Conservation (phyloP, 805 yeast genomes). For the Barnettozyma siamensis region DNA sequence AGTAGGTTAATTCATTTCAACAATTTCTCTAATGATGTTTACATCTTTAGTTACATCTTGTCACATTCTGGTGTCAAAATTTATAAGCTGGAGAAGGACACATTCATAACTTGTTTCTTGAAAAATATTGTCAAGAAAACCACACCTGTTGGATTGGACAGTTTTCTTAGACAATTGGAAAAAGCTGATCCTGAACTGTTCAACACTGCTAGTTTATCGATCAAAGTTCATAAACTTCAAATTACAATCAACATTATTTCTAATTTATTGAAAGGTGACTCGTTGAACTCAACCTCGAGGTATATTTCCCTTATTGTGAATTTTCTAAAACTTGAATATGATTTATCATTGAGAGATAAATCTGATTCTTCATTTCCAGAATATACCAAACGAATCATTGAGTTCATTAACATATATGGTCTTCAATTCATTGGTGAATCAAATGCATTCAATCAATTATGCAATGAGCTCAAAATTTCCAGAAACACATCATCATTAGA, state of each 20-base stretch:
- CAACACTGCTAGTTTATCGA: conserved; percentile 9
- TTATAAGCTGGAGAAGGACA: conserved; percentile 16
- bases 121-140: conserved; percentile 13
- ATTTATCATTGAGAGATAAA: not conserved
- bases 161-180: conserved; percentile 16
- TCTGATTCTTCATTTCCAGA: conserved; percentile 6
- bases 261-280: conserved; percentile 12
- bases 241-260: conserved; percentile 15
- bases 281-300: conserved; percentile 9
- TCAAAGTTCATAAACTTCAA: conserved; percentile 19
- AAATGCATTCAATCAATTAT: conserved; percentile 12
- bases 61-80: conserved; percentile 13
- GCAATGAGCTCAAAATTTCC: conserved; percentile 7
- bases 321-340: conserved; percentile 13
- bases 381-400: conserved; percentile 14
- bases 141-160: conserved; percentile 12
- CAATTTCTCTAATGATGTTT: conserved; percentile 20
- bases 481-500: conserved; percentile 7
- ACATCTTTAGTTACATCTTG: conserved; percentile 16
- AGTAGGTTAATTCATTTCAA: conserved; percentile 18
- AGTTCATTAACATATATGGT: conserved; percentile 15
- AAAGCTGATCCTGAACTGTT: conserved; percentile 15
- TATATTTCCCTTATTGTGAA: conserved; percentile 14
- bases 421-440: conserved; percentile 12
- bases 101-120: conserved; percentile 13